These are phyloP conservation scores for Elsinoe australis DNA, from an alignment of 2,329 filamentous ascomycete species.

Conservation along the genomic window DNA sequence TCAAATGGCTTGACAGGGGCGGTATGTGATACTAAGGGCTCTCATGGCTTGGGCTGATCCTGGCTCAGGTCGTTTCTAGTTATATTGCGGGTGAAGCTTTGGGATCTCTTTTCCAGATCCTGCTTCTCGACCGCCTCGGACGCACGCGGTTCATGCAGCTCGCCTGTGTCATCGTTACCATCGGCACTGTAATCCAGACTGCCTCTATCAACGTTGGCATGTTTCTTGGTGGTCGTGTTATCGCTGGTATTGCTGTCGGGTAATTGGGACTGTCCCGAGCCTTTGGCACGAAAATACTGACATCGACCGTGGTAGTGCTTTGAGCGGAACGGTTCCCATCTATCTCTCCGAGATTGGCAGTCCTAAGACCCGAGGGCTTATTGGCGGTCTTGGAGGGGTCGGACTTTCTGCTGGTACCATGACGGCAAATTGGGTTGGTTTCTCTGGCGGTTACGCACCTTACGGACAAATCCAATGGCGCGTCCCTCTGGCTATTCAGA, in stretches of 20 bases:
- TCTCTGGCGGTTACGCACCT: constrained; percentile 47
- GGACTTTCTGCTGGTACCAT: constrained; percentile 51
- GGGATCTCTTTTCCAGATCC: constrained; percentile 45
- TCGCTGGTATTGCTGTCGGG: constrained; percentile 28
- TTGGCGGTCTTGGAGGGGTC: constrained; percentile 44
- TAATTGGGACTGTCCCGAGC: neutral
- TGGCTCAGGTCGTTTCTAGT: constrained; percentile 50
- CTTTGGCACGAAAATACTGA: too few species aligned
- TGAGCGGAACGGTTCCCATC: constrained; percentile 48
- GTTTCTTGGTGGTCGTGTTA: constrained; percentile 27
- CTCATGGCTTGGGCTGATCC: constrained; percentile 47
- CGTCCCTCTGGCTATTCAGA: constrained; percentile 48
- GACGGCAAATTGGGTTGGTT: constrained; percentile 52
- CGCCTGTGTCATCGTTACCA: constrained; percentile 48
- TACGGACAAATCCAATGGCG: constrained; percentile 50
- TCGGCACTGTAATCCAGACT: constrained; percentile 48
- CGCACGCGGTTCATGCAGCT: constrained; percentile 32
- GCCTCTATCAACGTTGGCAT: constrained; percentile 42
- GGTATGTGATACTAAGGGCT: constrained; percentile 47
- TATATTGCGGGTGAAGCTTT: constrained; percentile 53
- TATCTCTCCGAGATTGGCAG: constrained; percentile 50
- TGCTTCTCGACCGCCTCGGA: constrained; percentile 45
- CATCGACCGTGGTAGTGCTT: too few species aligned
- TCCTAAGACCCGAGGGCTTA: constrained; percentile 40
- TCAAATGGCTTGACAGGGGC: constrained; percentile 49